These are phyloP conservation scores for Phytopythium chamaehyphon DNA, from an alignment of 352 stramenopile species.

Conservation along the genomic window DNA sequence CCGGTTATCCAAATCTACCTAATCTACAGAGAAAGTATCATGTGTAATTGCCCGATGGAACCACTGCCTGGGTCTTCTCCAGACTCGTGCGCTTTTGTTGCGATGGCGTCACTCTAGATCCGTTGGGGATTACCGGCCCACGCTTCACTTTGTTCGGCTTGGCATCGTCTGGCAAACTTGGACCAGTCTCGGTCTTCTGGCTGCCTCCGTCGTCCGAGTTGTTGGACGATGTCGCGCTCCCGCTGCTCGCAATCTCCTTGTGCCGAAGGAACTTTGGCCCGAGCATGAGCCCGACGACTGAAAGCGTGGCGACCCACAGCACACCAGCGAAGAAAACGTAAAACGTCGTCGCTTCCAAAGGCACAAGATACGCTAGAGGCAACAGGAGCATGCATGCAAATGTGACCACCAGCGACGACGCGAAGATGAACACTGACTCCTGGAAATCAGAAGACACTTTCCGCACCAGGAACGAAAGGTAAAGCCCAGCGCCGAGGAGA, in stretches of 20 bases:
- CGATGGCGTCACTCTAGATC: too few species aligned
- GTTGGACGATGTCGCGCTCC: not conserved
- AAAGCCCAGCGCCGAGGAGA: conserved; percentile 29
- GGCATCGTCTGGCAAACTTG: too few species aligned
- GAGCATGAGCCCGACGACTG: conserved; percentile 34
- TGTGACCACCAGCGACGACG: conserved; percentile 31
- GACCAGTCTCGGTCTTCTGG: not conserved
- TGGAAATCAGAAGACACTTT: conserved; percentile 47
- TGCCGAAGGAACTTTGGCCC: conserved; percentile 28
- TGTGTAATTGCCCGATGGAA: too few species aligned
- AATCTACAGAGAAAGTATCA: too few species aligned
- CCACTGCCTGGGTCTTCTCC: too few species aligned
- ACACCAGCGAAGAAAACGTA: conserved; percentile 33
- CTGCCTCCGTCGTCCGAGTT: not conserved
- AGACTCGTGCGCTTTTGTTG: too few species aligned
- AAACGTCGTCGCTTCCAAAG: conserved; percentile 25
- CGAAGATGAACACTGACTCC: conserved; percentile 50
- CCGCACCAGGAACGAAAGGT: conserved; percentile 43
- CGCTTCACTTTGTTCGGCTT: too few species aligned
- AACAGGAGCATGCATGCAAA: conserved; percentile 35
- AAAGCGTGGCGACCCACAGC: conserved; percentile 19
- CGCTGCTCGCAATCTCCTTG: not conserved
- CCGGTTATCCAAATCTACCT: too few species aligned
- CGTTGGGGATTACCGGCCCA: too few species aligned
- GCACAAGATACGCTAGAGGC: conserved; percentile 43